Base-by-base conservation (phyloP, 805 yeast genomes). In the Ogataea zsoltii region DNA sequence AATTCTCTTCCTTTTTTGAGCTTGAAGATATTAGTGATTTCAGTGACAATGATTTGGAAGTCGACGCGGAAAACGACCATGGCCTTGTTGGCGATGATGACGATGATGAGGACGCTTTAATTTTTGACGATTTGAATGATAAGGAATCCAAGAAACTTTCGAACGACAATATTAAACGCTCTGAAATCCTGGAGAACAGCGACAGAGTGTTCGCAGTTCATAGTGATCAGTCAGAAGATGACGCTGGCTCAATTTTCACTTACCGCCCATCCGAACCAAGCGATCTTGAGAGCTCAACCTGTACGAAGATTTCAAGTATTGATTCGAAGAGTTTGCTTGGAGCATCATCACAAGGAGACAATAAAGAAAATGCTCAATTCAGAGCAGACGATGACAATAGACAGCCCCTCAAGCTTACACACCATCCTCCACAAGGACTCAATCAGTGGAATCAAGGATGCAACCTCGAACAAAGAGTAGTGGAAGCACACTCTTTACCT, bases 11-110 rank as follows among this genome's bases (percentile, higher is more conserved):
- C 3, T 53, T 46, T 33, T 54, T 49, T 30, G 57, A 54, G 33
- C 28, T 54, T 18, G 57, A 47, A 19, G 57, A 54, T 14, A 33
- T 54, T 18, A 51, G 54, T 21, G 57, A 54, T 35, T 42, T 51
- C 32, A 54, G 55, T 29, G 58, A 54, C 14, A 36, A 41, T 14
- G 54, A 49, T 14, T 30, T 25, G 6, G 44, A 47, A 31, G 51
- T 34, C 0, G 48, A 41, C 12, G 51, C 40, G 2, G 49, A 41
- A 33, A 41, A 41, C 23, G 38, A 39, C 19, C 48, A 44, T 9
- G 32, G 34, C 12, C 30, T 38, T 28, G 49, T 36, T n/a, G 34
- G 15, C 7, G 44, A 15, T 6, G 26, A 35, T 12, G 40, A 25
- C 15, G 12, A 26, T 14, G 40, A 28, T 9, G 40, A n/a, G n/a